Percentiles rank a stretch among this genome's conserved stretches.
phyloP scores from a whole-genome alignment of 2,329 filamentous ascomycete species.

The Calycina herbarum region DNA sequence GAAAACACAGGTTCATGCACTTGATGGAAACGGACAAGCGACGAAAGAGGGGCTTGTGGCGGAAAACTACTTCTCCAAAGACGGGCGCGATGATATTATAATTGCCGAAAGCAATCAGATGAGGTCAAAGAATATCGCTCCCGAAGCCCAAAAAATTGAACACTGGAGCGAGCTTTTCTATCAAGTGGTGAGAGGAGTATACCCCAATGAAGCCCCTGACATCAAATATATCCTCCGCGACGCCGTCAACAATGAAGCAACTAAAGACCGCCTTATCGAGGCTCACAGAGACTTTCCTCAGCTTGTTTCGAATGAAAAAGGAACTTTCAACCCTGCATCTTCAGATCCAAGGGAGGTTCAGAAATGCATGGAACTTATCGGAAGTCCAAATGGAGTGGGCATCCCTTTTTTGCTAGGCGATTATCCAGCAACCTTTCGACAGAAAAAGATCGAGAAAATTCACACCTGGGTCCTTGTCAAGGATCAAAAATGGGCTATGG shows the following conservation, averaged over 20 bases:
- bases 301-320: neutral
- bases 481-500: neutral
- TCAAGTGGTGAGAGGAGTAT: neutral
- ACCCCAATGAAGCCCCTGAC: neutral
- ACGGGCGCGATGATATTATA: neutral
- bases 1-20: too few relatives aligned
- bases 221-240: conserved; percentile 9
- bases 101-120: conserved; percentile 5
- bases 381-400: conserved; percentile 5
- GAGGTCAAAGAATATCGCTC: conserved; percentile 7
- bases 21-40: neutral
- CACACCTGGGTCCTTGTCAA: neutral
- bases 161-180: neutral
- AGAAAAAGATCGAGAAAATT: conserved; percentile 3
- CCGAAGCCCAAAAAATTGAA: neutral
- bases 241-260: neutral
- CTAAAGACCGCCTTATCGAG: neutral
- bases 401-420: neutral
- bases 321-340: conserved; percentile 6
- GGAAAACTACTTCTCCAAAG: neutral
- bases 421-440: conserved; percentile 2
- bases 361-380: neutral
- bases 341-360: neutral
- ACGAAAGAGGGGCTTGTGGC: neutral
- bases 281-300: neutral